Evolutionary conservation across 352 stramenopile genomes (phyloP).

Genomic region (Phytophthora podocarpi): DNA sequence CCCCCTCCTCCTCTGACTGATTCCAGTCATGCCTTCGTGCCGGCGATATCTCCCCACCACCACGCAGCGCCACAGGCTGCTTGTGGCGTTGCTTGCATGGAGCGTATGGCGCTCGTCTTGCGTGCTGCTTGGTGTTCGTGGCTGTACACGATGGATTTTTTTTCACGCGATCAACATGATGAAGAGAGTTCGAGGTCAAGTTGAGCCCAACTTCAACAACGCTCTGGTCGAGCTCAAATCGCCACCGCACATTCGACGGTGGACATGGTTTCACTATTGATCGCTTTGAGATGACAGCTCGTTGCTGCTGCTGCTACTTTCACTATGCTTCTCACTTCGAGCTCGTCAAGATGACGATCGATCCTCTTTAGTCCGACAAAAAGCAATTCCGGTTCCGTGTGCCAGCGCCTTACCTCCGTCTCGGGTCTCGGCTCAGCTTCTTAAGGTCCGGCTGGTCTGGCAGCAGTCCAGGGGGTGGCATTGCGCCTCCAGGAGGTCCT

Average conservation of each 20-base stretch:
- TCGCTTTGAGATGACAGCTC: too few relatives aligned
- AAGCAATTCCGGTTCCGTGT: background rate
- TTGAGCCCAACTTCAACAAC: constrained; percentile 24
- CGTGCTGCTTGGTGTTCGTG: too few relatives aligned
- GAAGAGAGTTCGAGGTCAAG: background rate
- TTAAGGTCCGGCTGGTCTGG: constrained; percentile 31
- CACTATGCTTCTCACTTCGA: background rate
- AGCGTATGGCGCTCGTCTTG: too few relatives aligned
- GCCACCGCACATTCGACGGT: background rate
- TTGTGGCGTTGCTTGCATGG: background rate
- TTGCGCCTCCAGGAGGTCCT: constrained; percentile 8
- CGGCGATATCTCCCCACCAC: too few relatives aligned
- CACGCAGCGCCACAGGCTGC: too few relatives aligned
- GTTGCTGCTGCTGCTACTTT: background rate
- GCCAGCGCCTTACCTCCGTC: constrained; percentile 28
- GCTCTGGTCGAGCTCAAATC: too few relatives aligned
- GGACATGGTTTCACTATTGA: constrained; percentile 6
- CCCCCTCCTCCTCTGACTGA: too few relatives aligned
- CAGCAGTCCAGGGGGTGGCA: constrained; percentile 10
- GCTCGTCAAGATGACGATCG: constrained; percentile 2
- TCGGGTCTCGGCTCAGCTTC: constrained; percentile 34
- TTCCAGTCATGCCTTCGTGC: too few relatives aligned
- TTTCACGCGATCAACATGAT: constrained; percentile 7
- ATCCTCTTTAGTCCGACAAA: background rate
- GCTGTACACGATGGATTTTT: constrained; percentile 1